Conservation (phyloP, 192 early-diverging fungal species). For the Gigaspora rosea region DNA sequence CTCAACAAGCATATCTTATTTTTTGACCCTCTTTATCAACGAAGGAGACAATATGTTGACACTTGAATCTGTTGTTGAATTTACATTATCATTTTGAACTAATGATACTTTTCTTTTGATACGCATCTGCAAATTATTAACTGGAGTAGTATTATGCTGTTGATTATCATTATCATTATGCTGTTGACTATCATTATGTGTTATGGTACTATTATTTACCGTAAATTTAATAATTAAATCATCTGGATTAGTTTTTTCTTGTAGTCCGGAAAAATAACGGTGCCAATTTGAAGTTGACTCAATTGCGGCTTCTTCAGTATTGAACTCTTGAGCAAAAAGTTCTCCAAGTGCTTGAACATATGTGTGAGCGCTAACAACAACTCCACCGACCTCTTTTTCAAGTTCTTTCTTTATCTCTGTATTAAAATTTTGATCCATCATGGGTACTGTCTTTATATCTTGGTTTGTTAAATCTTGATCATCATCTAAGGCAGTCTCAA, state of each 20-base stretch:
- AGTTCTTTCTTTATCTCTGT: conserved; percentile 5
- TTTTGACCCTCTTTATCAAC: conserved; percentile 17
- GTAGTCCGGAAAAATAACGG: not conserved
- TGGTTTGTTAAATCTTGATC: not conserved
- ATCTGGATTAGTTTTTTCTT: not conserved
- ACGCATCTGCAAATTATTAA: not conserved
- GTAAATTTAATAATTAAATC: not conserved
- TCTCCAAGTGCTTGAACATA: not conserved
- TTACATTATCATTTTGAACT: not conserved
- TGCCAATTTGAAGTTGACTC: not conserved
- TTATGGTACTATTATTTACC: not conserved
- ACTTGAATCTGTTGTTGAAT: not conserved
- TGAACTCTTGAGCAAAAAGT: conserved; percentile 11
- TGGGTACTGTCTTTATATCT: conserved; percentile 20
- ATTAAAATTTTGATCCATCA: conserved; percentile 3
- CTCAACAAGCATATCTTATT: not conserved
- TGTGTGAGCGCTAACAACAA: not conserved
- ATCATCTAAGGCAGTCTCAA: conserved; percentile 23
- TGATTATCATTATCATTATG: not conserved
- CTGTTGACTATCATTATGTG: not conserved
- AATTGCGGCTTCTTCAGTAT: conserved; percentile 1
- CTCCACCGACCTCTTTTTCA: conserved; percentile 14
- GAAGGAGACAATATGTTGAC: conserved; percentile 7
- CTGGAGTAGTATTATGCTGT: not conserved
- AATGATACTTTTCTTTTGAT: not conserved